Evolutionary conservation across 768 basidiomycete genomes (phyloP).

Genomic region (Termitomyces sp.): DNA sequence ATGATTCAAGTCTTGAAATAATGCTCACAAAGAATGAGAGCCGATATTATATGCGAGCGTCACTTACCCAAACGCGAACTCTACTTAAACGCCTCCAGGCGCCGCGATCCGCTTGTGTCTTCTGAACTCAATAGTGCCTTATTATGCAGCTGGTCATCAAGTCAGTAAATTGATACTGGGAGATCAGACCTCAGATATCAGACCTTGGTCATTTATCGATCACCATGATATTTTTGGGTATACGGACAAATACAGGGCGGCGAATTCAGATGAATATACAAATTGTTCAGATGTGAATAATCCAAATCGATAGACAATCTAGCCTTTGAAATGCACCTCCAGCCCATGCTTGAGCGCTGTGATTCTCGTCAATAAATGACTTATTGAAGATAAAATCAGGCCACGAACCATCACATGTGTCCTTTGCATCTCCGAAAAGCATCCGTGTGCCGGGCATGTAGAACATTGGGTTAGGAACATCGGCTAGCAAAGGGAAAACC

Average conservation of each 20-base stretch:
- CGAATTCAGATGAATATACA: background rate
- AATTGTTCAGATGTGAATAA: background rate
- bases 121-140: background rate
- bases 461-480: conserved; percentile 93
- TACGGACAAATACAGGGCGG: background rate
- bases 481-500: conserved; percentile 41
- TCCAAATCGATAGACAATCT: background rate
- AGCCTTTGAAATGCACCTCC: conserved; percentile 11
- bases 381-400: background rate
- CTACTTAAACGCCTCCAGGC: background rate
- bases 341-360: conserved; percentile 14
- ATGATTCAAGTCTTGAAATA: background rate
- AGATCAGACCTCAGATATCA: background rate
- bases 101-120: background rate
- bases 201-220: no score
- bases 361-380: background rate
- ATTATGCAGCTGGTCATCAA: background rate
- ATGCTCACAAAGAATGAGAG: background rate
- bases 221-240: background rate
- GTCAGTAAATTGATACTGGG: background rate
- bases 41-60: background rate
- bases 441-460: conserved; percentile 88
- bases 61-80: background rate
- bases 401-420: conserved; percentile 73
- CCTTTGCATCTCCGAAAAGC: conserved; percentile 90